phyloP scores from a whole-genome alignment of 495 filamentous ascomycete genomes.

The Podospora sp. region DNA sequence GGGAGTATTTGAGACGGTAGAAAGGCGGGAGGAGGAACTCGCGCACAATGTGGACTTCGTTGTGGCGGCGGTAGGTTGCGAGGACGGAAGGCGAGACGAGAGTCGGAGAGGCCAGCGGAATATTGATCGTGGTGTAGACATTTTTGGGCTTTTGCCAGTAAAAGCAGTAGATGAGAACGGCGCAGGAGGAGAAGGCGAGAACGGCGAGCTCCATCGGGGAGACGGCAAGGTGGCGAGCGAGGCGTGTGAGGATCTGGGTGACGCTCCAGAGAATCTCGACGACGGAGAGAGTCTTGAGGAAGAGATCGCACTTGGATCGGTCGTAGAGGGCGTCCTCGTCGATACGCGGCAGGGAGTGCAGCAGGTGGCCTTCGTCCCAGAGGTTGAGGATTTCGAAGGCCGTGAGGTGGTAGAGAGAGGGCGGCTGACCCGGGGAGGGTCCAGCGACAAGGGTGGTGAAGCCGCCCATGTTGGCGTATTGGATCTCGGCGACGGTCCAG shows the following conservation, averaged over 20 bases:
- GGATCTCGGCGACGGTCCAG: slow-evolving; percentile 6
- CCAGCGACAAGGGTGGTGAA: slow-evolving; percentile 7
- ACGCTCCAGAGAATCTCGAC: slow-evolving; percentile 1
- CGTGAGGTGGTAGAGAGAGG: slow-evolving; percentile 4
- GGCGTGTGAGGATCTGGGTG: not conserved
- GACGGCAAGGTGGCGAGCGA: not conserved
- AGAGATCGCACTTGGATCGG: slow-evolving; percentile 8
- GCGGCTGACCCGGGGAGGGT: not conserved
- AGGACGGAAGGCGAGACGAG: not conserved
- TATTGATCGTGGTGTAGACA: not conserved
- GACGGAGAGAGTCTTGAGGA: slow-evolving; percentile 6
- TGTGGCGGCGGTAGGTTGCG: not conserved
- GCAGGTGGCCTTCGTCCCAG: not conserved
- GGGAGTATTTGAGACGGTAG: not conserved
- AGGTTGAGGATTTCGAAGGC: slow-evolving; percentile 4
- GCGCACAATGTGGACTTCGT: not conserved
- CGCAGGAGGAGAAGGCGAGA: slow-evolving; percentile 6
- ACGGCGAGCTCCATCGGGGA: slow-evolving; percentile 12
- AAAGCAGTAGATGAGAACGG: slow-evolving; percentile 6
- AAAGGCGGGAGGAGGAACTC: not conserved
- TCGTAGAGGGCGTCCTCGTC: slow-evolving; percentile 11
- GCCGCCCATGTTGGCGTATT: slow-evolving; percentile 10
- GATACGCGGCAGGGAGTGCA: not conserved
- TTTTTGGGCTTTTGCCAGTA: slow-evolving; percentile 16
- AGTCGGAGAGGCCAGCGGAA: not conserved